Conservation (phyloP, 139 green algal genomes). For the Nannochloris sp. region DNA sequence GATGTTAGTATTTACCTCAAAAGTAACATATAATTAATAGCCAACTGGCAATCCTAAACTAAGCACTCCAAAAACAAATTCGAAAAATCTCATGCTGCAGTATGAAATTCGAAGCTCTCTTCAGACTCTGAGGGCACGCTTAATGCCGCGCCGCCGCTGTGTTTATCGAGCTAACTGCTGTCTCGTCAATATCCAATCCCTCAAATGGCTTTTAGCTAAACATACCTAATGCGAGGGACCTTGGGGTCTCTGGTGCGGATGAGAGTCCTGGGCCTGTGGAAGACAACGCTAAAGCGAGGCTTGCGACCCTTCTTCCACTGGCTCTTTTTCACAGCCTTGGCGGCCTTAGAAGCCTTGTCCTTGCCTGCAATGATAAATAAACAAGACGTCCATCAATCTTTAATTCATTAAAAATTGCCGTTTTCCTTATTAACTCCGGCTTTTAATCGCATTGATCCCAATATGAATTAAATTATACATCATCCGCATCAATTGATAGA, state of each 20-base stretch:
- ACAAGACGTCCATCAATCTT: too few relatives aligned
- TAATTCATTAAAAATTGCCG: too few relatives aligned
- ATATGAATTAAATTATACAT: too few relatives aligned
- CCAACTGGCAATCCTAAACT: neutral
- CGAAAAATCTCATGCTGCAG: neutral
- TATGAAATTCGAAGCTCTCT: too few relatives aligned
- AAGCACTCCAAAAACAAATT: neutral
- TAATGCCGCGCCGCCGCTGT: too few relatives aligned
- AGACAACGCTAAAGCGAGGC: slow-evolving; percentile 69
- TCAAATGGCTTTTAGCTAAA: too few relatives aligned
- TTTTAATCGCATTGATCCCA: too few relatives aligned
- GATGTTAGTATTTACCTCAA: neutral
- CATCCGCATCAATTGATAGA: too few relatives aligned
- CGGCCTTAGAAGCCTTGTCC: slow-evolving; percentile 61
- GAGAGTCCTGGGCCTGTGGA: slow-evolving; percentile 92
- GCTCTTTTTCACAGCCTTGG: slow-evolving; percentile 92
- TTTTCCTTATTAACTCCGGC: too few relatives aligned
- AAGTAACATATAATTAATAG: neutral
- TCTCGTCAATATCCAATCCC: too few relatives aligned
- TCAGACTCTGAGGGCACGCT: too few relatives aligned
- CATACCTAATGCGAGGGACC: slow-evolving; percentile 76
- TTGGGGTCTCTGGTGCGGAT: slow-evolving; percentile 73
- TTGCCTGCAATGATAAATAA: slow-evolving; percentile 3
- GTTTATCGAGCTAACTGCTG: too few relatives aligned
- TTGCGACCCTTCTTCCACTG: slow-evolving; percentile 70